Evolutionary conservation across 345 rosid genomes (phyloP).

Genomic region (Gossypioides kirkii): DNA sequence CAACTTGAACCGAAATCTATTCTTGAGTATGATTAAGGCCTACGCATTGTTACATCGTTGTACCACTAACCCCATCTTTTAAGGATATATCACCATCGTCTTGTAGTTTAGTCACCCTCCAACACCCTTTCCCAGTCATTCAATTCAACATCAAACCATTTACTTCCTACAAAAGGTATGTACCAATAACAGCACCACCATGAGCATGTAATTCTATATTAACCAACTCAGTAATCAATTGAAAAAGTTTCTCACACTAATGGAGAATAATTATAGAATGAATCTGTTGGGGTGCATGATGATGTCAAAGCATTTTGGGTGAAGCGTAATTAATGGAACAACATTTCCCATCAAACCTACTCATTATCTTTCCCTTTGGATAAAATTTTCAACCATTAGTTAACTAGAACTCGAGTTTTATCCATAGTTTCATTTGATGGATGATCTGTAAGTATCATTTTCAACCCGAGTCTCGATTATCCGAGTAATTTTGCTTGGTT

Average conservation of each 20-base stretch:
- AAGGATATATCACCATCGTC: not conserved
- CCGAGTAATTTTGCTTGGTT: not conserved
- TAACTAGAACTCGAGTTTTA: no score
- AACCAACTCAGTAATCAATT: not conserved
- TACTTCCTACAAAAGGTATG: not conserved
- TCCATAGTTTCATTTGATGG: no score
- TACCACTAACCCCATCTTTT: slow-evolving; percentile 1
- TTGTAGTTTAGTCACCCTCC: not conserved
- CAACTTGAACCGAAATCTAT: slow-evolving; percentile 14
- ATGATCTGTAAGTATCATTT: no score
- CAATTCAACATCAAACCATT: not conserved
- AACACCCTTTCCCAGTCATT: not conserved
- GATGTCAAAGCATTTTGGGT: not conserved
- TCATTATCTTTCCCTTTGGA: not conserved
- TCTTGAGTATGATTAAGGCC: slow-evolving; percentile 13
- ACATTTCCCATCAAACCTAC: not conserved
- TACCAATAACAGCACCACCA: not conserved
- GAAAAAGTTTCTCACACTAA: not conserved
- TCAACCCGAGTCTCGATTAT: no score
- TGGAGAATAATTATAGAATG: not conserved
- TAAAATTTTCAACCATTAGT: no score
- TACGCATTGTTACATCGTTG: not conserved
- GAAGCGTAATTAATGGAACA: not conserved
- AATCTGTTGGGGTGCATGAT: not conserved
- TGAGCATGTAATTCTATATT: no score